These are phyloP conservation scores for Dryadomyces quercivorus DNA, from an alignment of 2,329 filamentous ascomycete genomes.

Conservation along the genomic window DNA sequence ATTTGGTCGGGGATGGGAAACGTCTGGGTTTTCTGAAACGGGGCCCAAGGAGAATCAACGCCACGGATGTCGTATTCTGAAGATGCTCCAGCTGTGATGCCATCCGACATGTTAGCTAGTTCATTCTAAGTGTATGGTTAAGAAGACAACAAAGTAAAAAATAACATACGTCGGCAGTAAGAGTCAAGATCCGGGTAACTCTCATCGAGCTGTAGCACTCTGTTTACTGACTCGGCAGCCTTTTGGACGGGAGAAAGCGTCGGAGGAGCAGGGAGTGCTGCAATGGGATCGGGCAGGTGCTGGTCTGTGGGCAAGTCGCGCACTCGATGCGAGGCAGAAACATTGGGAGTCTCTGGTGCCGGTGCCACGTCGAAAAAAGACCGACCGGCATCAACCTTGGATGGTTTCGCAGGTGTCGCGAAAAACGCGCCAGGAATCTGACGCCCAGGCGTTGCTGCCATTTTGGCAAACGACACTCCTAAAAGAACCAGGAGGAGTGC, in stretches of 20 bases:
- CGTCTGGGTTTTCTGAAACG: constrained; percentile 76
- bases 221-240: constrained; percentile 74
- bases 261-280: constrained; percentile 28
- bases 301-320: not conserved
- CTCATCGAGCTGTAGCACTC: constrained; percentile 61
- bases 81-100: constrained; percentile 61
- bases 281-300: constrained; percentile 19
- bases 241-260: constrained; percentile 49
- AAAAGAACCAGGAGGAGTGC: not conserved
- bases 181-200: constrained; percentile 81
- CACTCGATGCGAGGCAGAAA: constrained; percentile 7
- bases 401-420: constrained; percentile 55
- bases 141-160: not conserved
- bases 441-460: constrained; percentile 59
- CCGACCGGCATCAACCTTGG: constrained; percentile 34
- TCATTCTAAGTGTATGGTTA: not conserved
- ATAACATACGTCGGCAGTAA: constrained; percentile 69
- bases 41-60: constrained; percentile 61
- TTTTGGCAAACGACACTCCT: constrained; percentile 15
- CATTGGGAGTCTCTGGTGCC: constrained; percentile 10
- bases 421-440: constrained; percentile 65
- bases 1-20: constrained; percentile 87
- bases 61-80: constrained; percentile 78
- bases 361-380: constrained; percentile 31
- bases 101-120: not conserved